A percentile compares a stretch with the other conserved stretches of the same genome.
phyloP scores from a whole-genome alignment of 2,329 filamentous ascomycete genomes.

The Akanthomyces uredinophilus region DNA sequence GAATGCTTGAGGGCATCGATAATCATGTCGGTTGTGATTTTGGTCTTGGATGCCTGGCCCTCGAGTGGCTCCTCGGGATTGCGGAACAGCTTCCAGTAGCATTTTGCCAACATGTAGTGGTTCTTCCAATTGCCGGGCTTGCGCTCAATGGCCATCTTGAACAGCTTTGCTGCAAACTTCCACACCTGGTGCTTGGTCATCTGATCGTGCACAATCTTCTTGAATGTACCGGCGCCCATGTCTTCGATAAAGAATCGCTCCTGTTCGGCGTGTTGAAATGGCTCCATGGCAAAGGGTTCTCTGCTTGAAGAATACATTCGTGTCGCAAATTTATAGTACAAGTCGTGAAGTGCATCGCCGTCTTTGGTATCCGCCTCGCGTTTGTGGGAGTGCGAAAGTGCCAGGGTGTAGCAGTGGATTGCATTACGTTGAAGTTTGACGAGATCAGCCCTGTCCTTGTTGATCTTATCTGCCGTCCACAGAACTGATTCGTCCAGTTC shows the following conservation, averaged over 20 bases:
- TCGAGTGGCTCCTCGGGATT: slow-evolving; percentile 41
- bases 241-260: slow-evolving; percentile 53
- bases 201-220: slow-evolving; percentile 47
- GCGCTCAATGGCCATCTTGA: slow-evolving; percentile 50
- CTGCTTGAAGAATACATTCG: slow-evolving; percentile 57
- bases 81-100: slow-evolving; percentile 60
- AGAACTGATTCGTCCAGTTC: slow-evolving; percentile 82
- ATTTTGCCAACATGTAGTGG: slow-evolving; percentile 57
- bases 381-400: slow-evolving; percentile 50
- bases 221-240: slow-evolving; percentile 46
- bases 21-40: slow-evolving; percentile 33
- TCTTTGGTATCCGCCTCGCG: slow-evolving; percentile 40
- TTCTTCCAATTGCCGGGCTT: slow-evolving; percentile 56
- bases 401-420: slow-evolving; percentile 72
- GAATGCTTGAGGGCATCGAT: slow-evolving; percentile 47
- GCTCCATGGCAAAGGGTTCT: slow-evolving; percentile 59
- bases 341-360: slow-evolving; percentile 50
- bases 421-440: slow-evolving; percentile 71
- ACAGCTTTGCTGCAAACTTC: slow-evolving; percentile 54
- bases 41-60: slow-evolving; percentile 33
- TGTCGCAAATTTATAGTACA: slow-evolving; percentile 58
- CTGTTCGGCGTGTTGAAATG: slow-evolving; percentile 52
- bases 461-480: slow-evolving; percentile 88
- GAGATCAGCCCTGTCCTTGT: slow-evolving; percentile 71
- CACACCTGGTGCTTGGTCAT: slow-evolving; percentile 57